phyloP scores from a whole-genome alignment of 371 early-diverging fungal genomes.

The Lichtheimia hyalospora region DNA sequence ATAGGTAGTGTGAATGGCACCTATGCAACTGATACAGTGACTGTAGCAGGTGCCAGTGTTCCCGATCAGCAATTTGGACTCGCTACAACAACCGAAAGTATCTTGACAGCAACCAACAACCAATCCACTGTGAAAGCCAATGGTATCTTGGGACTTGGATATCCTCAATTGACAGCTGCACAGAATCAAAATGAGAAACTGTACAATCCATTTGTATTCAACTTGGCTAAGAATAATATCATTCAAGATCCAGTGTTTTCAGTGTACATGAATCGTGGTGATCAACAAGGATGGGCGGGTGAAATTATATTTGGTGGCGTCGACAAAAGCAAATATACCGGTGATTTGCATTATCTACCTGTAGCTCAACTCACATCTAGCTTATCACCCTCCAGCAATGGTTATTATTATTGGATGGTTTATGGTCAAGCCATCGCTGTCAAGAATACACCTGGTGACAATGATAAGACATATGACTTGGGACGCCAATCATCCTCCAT shows the following conservation, averaged over 20 bases:
- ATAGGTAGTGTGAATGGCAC: conserved; percentile 33
- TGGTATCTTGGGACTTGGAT: conserved; percentile 52
- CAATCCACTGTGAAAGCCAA: conserved; percentile 30
- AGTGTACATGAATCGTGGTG: conserved; percentile 33
- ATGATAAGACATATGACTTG: conserved; percentile 12
- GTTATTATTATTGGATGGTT: conserved; percentile 50
- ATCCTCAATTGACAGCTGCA: conserved; percentile 39
- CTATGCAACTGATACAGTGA: conserved; percentile 26
- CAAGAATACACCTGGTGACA: conserved; percentile 11
- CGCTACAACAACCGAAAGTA: conserved; percentile 30
- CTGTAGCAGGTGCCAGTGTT: conserved; percentile 33
- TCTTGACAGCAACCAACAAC: conserved; percentile 16
- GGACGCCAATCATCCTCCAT: background rate
- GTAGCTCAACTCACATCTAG: conserved; percentile 29
- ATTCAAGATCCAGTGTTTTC: conserved; percentile 43
- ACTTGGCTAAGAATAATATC: conserved; percentile 31
- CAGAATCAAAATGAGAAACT: conserved; percentile 25
- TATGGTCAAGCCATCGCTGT: conserved; percentile 44
- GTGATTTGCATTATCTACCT: conserved; percentile 49
- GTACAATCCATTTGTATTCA: conserved; percentile 46
- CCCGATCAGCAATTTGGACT: conserved; percentile 46
- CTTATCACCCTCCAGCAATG: conserved; percentile 3
- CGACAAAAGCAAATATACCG: conserved; percentile 51
- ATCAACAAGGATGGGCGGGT: conserved; percentile 42
- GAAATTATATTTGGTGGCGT: conserved; percentile 63